Percentiles rank a stretch among this genome's conserved stretches.
Conservation (phyloP, 768 basidiomycete genomes). For the Auriculariales sp. region DNA sequence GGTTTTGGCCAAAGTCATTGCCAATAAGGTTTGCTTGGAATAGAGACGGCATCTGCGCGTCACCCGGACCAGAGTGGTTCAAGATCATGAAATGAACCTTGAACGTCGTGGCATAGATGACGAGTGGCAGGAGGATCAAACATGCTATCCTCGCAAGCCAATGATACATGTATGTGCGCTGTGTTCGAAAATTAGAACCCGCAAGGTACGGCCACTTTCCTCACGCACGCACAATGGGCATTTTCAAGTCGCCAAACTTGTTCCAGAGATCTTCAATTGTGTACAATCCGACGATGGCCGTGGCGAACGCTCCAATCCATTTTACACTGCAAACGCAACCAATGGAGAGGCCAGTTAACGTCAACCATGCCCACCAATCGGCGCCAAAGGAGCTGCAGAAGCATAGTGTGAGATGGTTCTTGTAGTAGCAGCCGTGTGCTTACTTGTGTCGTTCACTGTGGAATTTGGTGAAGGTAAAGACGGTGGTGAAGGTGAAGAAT, state of each 20-base stretch:
- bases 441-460: slow-evolving; percentile 94
- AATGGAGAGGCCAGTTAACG: slow-evolving; percentile 87
- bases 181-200: background rate
- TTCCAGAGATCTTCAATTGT: slow-evolving; percentile 98
- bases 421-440: slow-evolving; percentile 16
- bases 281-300: slow-evolving; percentile 86
- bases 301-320: slow-evolving; percentile 91
- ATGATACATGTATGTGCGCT: slow-evolving; percentile 82
- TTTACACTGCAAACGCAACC: slow-evolving; percentile 91
- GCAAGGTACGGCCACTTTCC: no score
- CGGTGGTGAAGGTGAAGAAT: slow-evolving; percentile 95
- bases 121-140: slow-evolving; percentile 77
- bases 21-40: slow-evolving; percentile 95
- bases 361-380: slow-evolving; percentile 96
- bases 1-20: slow-evolving; percentile 85
- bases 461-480: slow-evolving; percentile 90
- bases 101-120: slow-evolving; percentile 93
- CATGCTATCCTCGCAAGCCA: slow-evolving; percentile 80
- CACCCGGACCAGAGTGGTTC: slow-evolving; percentile 89
- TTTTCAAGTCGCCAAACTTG: slow-evolving; percentile 89
- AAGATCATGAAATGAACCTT: slow-evolving; percentile 93
- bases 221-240: slow-evolving; percentile 57
- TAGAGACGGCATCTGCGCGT: slow-evolving; percentile 97
- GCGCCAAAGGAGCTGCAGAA: slow-evolving; percentile 67
- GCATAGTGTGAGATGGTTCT: background rate